Evolutionary conservation across 2,329 filamentous ascomycete species (phyloP), one percentile per base, ranked within the genome.

Genomic region (Parastagonospora avenae): DNA sequence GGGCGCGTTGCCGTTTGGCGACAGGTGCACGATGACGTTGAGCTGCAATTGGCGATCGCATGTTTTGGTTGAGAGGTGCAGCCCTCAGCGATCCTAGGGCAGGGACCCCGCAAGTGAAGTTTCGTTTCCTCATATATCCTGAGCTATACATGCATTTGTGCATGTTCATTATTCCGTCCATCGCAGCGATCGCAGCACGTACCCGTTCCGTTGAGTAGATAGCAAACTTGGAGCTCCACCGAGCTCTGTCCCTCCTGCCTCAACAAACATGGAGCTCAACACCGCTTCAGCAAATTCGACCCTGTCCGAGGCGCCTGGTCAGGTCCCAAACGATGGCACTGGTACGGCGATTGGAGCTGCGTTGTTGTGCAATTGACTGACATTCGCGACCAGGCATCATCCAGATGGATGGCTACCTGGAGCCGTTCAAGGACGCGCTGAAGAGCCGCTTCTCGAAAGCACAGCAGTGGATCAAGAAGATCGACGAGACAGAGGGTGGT

Each of bases 341-440:
- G 89, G 89, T 91, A 74, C 59, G 49, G 52, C 42, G 27, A 10
- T 27, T 8, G 31, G 31, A 15, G 29, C 15, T 12, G 40, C n/a
- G 28, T 37, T 38, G 10, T 5, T 3, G 11, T 15, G 35, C 50
- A 58, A 52, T 57, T 47, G 40, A 54, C 59, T 66, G 41, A 62
- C 66, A 49, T 68, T 48, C 32, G n/a, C 36, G 7, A 33, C 4
- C 70, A 96, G 94, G 93, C 63, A 92, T 97, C 45, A 76, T 95
- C 59, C 79, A 90, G 73, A 82, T 97, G 52, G 94, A 99, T 71
- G 91, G 92, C 39, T 97, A 88, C 85, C 85, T 99, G 46, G 84
- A 85, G 45, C 93, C 94, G 4, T 97, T 95, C 80, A 84, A 86
- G 66, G 90, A 88, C 48, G 79, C 87, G 29, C 80, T 99, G 58